Evolutionary conservation across 768 basidiomycete species (phyloP).

Genomic region (Candolleomyces aberdarensis): DNA sequence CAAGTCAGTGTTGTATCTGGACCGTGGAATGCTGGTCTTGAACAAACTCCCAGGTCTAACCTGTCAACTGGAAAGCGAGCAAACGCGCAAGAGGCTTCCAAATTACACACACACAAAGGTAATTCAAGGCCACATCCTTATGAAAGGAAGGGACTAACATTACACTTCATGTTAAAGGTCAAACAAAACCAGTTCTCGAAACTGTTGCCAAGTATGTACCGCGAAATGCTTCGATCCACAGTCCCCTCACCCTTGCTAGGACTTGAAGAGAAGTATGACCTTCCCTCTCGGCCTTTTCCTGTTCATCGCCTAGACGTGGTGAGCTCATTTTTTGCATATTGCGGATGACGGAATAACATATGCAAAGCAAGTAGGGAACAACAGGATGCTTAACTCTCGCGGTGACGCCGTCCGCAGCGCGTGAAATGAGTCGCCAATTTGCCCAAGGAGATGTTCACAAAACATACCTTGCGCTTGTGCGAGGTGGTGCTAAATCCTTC

Average conservation of each 20-base stretch:
- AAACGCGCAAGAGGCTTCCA: background rate
- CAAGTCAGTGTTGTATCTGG: slow-evolving; percentile 11
- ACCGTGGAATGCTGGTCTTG: slow-evolving; percentile 12
- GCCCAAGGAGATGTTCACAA: slow-evolving; percentile 45
- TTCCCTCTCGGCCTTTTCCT: slow-evolving; percentile 32
- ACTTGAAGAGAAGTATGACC: slow-evolving; percentile 18
- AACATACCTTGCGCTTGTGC: slow-evolving; percentile 62
- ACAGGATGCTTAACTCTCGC: slow-evolving; percentile 64
- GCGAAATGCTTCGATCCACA: background rate
- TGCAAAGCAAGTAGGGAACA: slow-evolving; percentile 40
- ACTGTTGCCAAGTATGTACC: too few species aligned
- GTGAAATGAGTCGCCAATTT: slow-evolving; percentile 57
- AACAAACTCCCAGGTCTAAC: slow-evolving; percentile 14
- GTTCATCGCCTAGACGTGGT: slow-evolving; percentile 73
- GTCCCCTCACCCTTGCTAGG: slow-evolving; percentile 11
- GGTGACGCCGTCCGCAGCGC: slow-evolving; percentile 38
- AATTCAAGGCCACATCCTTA: too few species aligned
- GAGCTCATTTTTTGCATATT: background rate
- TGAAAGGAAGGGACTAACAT: too few species aligned
- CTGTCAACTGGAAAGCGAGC: slow-evolving; percentile 8
- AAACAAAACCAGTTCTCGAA: too few species aligned
- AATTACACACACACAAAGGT: too few species aligned
- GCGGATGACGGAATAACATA: background rate
- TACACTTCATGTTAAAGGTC: too few species aligned
- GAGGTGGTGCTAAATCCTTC: slow-evolving; percentile 49